phyloP scores from a whole-genome alignment of 805 yeast genomes.

The Alloascoidea africana region DNA sequence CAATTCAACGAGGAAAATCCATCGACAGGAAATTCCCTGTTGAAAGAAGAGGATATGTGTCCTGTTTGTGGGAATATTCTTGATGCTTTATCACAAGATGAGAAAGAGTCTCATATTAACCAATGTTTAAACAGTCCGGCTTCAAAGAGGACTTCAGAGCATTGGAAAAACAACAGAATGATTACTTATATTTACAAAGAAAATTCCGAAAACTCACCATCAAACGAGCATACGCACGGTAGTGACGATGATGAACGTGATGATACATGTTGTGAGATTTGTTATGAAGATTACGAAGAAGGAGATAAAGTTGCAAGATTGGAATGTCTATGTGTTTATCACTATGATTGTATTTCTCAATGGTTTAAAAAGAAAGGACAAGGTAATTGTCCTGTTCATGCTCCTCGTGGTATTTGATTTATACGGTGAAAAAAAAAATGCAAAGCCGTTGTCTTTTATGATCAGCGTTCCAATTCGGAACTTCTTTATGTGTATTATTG shows the following conservation, averaged over 20 bases:
- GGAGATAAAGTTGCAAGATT: constrained; percentile 85
- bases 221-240: neutral
- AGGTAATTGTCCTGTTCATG: constrained; percentile 80
- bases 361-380: constrained; percentile 85
- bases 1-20: too few species aligned
- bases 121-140: constrained; percentile 43
- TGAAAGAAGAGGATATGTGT: constrained; percentile 11
- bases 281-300: constrained; percentile 75
- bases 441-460: too few species aligned
- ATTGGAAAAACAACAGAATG: constrained; percentile 64
- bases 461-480: too few species aligned
- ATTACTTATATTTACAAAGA: constrained; percentile 43
- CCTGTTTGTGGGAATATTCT: constrained; percentile 23
- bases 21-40: too few species aligned
- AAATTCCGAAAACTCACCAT: too few species aligned
- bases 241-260: too few species aligned
- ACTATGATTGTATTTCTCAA: constrained; percentile 74
- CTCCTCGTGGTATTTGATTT: too few species aligned
- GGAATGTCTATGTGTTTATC: constrained; percentile 91
- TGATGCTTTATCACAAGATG: constrained; percentile 12
- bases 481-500: too few species aligned
- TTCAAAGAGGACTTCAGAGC: constrained; percentile 45
- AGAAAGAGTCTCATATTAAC: constrained; percentile 41
- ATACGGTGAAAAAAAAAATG: too few species aligned
- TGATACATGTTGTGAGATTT: constrained; percentile 82